phyloP scores from a whole-genome alignment of 257 asterid species.

The Przewalskia tangutica region DNA sequence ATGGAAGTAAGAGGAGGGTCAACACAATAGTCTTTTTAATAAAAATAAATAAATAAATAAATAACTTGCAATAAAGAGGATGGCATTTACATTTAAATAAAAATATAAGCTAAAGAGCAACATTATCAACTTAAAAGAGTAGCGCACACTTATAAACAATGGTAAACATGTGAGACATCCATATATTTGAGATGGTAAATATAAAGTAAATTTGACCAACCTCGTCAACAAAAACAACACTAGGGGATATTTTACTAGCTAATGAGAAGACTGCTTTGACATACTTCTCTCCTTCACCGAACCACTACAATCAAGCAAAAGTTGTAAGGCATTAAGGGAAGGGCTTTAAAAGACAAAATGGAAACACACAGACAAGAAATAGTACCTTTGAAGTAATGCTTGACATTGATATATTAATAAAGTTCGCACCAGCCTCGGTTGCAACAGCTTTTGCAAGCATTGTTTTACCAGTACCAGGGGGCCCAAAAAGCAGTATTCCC shows the following conservation, averaged over 20 bases:
- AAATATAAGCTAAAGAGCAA: not conserved
- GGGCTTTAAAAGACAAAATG: not conserved
- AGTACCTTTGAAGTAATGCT: constrained; percentile 76
- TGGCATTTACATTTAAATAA: not conserved
- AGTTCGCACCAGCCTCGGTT: constrained; percentile 89
- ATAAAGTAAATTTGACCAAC: constrained; percentile 24
- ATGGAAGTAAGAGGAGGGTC: not conserved
- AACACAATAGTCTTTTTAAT: not conserved
- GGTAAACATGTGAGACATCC: not conserved
- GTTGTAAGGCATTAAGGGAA: not conserved
- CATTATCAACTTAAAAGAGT: not conserved
- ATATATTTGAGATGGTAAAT: not conserved
- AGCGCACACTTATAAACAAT: not conserved
- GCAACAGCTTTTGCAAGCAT: constrained; percentile 98
- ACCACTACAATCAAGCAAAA: constrained; percentile 46
- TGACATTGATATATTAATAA: constrained; percentile 80
- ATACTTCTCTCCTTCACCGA: constrained; percentile 88
- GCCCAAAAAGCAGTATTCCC: constrained; percentile 89
- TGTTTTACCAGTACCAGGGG: constrained; percentile 90
- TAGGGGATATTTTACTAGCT: constrained; percentile 89
- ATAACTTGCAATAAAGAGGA: not conserved
- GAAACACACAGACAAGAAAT: constrained; percentile 1
- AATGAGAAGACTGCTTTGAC: constrained; percentile 83
- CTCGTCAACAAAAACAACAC: constrained; percentile 84
- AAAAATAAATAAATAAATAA: not conserved